A percentile compares a stretch with the other conserved stretches of the same genome.
Conservation (phyloP, 192 early-diverging fungal species). For the Dissophora ornata region DNA sequence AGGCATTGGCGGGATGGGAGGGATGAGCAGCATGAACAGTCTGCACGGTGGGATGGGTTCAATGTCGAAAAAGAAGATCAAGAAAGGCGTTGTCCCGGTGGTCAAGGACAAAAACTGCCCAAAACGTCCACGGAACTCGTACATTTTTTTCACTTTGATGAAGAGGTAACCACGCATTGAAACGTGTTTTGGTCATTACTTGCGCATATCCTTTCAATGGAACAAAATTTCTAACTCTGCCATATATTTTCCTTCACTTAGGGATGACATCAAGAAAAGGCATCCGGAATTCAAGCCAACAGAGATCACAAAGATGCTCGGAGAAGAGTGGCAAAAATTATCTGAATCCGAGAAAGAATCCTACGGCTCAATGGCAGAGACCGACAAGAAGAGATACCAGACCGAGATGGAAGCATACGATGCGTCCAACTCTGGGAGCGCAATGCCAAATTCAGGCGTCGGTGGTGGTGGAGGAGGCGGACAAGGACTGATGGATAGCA, state of each 20-base stretch:
- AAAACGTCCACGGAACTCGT: slow-evolving; percentile 55
- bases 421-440: slow-evolving; percentile 20
- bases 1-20: slow-evolving; percentile 17
- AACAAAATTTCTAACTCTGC: not conserved
- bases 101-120: slow-evolving; percentile 58
- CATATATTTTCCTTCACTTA: not conserved
- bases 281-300: slow-evolving; percentile 54
- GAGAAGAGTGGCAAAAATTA: slow-evolving; percentile 55
- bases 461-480: slow-evolving; percentile 14
- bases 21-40: slow-evolving; percentile 14
- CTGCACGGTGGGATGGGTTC: slow-evolving; percentile 13
- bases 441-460: not conserved
- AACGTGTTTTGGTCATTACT: too few relatives aligned
- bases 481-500: slow-evolving; percentile 4
- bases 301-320: slow-evolving; percentile 55
- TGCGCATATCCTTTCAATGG: too few relatives aligned
- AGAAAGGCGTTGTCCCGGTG: slow-evolving; percentile 15
- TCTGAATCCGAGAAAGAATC: slow-evolving; percentile 56
- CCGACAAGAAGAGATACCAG: slow-evolving; percentile 51
- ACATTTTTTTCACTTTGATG: slow-evolving; percentile 49
- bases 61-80: slow-evolving; percentile 50
- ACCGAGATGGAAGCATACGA: slow-evolving; percentile 50
- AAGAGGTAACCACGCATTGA: slow-evolving; percentile 47
- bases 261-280: slow-evolving; percentile 53
- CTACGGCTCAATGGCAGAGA: slow-evolving; percentile 48